These are phyloP conservation scores for Mariannaea elegans DNA, from an alignment of 2,329 filamentous ascomycete species.

Conservation along the genomic window DNA sequence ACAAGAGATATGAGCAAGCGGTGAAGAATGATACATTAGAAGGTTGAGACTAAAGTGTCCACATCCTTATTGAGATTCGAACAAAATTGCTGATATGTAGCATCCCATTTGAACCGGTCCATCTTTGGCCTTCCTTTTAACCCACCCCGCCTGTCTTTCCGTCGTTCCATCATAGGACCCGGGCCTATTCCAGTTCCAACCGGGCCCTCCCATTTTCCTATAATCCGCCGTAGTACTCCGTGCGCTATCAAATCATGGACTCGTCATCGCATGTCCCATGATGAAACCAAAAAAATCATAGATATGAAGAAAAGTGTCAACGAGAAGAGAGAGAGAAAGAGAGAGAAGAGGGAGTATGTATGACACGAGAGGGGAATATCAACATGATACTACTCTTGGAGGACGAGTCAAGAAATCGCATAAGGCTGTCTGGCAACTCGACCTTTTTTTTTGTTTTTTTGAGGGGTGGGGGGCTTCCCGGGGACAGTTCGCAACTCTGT, in stretches of 20 bases:
- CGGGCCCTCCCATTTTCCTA: constrained; percentile 26
- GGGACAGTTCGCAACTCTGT: not conserved
- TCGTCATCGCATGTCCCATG: constrained; percentile 32
- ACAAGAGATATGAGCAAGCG: not conserved
- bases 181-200: constrained; percentile 27
- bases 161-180: constrained; percentile 30
- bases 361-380: not conserved
- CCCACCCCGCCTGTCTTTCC: constrained; percentile 16
- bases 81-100: constrained; percentile 22
- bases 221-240: constrained; percentile 33
- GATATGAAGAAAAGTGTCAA: constrained; percentile 22
- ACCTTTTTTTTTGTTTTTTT: no score
- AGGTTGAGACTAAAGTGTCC: constrained; percentile 8
- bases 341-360: constrained; percentile 1
- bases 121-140: constrained; percentile 26
- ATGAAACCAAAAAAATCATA: constrained; percentile 20
- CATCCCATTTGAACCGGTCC: constrained; percentile 26
- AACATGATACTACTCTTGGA: constrained; percentile 12
- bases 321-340: constrained; percentile 5
- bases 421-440: not conserved
- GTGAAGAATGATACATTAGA: constrained; percentile 11
- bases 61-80: constrained; percentile 1
- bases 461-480: no score
- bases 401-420: not conserved
- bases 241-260: constrained; percentile 36